Percentiles rank a stretch among this genome's conserved stretches.
These are phyloP conservation scores for Cutaneotrichosporon sp. DNA, from an alignment of 1,284 basidiomycete genomes.

Conservation along the genomic window DNA sequence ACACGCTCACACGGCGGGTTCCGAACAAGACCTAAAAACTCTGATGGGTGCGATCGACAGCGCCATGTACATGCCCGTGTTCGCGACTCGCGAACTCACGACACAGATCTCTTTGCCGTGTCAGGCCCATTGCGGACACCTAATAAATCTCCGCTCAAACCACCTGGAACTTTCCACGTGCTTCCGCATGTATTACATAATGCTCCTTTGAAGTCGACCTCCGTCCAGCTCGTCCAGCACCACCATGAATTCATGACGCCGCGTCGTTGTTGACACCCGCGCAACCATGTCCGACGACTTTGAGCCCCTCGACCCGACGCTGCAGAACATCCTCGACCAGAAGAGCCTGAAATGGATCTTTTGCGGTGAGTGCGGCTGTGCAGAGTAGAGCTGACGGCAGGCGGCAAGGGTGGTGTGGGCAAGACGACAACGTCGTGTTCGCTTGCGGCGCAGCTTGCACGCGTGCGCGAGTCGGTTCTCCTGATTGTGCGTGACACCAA, in stretches of 20 bases:
- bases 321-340: conserved; percentile 86
- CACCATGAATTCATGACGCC: background rate
- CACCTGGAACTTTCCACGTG: too few species aligned
- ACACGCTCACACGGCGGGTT: too few species aligned
- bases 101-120: too few species aligned
- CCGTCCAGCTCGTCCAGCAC: background rate
- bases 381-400: conserved; percentile 49
- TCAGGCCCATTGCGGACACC: too few species aligned
- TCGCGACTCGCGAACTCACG: too few species aligned
- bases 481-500: conserved; percentile 65
- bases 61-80: too few species aligned
- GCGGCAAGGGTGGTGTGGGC: conserved; percentile 93
- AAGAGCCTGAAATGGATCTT: conserved; percentile 90
- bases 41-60: too few species aligned
- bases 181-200: too few species aligned
- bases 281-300: conserved; percentile 27
- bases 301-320: conserved; percentile 61
- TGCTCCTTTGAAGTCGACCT: too few species aligned
- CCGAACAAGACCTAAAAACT: too few species aligned
- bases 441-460: conserved; percentile 86
- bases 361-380: conserved; percentile 63
- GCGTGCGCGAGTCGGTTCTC: conserved; percentile 80
- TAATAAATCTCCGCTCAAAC: too few species aligned
- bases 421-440: conserved; percentile 91
- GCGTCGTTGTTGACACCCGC: background rate